Percentiles rank a stretch among this genome's conserved stretches.
phyloP scores from a whole-genome alignment of 2,329 filamentous ascomycete species.

The Alternaria longipes region DNA sequence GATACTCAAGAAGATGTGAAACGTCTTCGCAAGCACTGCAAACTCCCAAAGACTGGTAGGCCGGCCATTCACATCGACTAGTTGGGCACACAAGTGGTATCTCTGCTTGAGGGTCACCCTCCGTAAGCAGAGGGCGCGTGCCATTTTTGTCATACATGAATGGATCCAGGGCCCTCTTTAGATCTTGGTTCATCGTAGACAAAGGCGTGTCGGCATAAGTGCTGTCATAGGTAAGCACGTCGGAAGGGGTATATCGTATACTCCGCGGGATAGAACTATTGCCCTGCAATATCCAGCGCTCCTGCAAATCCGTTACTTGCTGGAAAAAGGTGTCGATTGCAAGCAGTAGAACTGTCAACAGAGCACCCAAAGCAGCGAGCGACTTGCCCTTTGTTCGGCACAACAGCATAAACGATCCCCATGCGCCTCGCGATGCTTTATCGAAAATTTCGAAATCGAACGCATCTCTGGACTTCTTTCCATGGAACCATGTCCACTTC shows the following conservation, averaged over 20 bases:
- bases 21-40: slow-evolving; percentile 37
- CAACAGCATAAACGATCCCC: slow-evolving; percentile 31
- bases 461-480: slow-evolving; percentile 25
- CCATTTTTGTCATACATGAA: slow-evolving; percentile 34
- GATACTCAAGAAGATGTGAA: slow-evolving; percentile 24
- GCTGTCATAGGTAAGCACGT: slow-evolving; percentile 1
- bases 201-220: background rate
- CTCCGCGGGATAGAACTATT: slow-evolving; percentile 26
- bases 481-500: slow-evolving; percentile 45
- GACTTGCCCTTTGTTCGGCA: slow-evolving; percentile 31
- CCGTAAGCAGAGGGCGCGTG: slow-evolving; percentile 20
- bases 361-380: slow-evolving; percentile 30
- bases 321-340: slow-evolving; percentile 46
- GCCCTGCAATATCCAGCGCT: slow-evolving; percentile 17
- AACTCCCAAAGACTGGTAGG: slow-evolving; percentile 33
- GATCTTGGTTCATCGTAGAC: background rate
- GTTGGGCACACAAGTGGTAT: slow-evolving; percentile 38
- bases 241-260: slow-evolving; percentile 12
- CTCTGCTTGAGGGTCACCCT: slow-evolving; percentile 30
- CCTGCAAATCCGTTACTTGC: slow-evolving; percentile 30
- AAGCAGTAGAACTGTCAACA: slow-evolving; percentile 31
- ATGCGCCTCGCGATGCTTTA: slow-evolving; percentile 36
- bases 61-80: slow-evolving; percentile 33
- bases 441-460: slow-evolving; percentile 47
- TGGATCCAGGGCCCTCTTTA: background rate